Conservation (phyloP, 139 green algal species). For the Yamagishiella unicocca region DNA sequence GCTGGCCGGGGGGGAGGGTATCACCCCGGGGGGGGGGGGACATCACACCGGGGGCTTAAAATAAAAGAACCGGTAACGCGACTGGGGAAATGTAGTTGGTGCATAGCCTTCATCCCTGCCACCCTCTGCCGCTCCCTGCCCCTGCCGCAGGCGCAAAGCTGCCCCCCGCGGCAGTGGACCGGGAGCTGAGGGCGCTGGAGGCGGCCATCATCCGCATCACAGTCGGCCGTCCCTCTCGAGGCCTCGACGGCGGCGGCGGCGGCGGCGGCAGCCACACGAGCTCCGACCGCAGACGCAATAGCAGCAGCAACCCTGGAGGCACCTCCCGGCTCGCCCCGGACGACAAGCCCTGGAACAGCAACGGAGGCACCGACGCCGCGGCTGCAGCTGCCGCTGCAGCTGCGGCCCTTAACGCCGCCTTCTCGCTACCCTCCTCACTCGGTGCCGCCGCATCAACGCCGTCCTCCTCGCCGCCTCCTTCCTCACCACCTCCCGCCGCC, state of each 20-base stretch:
- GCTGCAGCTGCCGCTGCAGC: background rate
- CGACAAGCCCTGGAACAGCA: too few species aligned
- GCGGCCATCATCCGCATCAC: background rate
- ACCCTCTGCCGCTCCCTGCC: background rate
- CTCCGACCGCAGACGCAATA: too few species aligned
- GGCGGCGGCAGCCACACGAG: background rate
- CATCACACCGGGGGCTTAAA: too few species aligned
- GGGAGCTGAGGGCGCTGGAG: background rate
- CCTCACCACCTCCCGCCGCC: background rate
- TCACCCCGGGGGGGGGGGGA: too few species aligned
- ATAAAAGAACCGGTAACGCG: too few species aligned
- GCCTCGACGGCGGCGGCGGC: background rate
- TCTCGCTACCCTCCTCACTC: background rate
- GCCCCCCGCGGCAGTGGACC: background rate
- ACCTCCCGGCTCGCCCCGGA: too few species aligned
- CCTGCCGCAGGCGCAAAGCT: conserved; percentile 6
- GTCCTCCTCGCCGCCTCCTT: background rate
- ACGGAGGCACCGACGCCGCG: background rate
- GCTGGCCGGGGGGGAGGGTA: too few species aligned
- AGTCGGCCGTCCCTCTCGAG: background rate
- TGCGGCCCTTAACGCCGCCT: background rate
- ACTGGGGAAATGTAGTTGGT: too few species aligned
- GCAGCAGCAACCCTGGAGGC: too few species aligned
- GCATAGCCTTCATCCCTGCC: too few species aligned
- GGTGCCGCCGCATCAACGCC: background rate